Evolutionary conservation across 2,329 filamentous ascomycete species (phyloP).

Genomic region (Cladophialophora carrionii): DNA sequence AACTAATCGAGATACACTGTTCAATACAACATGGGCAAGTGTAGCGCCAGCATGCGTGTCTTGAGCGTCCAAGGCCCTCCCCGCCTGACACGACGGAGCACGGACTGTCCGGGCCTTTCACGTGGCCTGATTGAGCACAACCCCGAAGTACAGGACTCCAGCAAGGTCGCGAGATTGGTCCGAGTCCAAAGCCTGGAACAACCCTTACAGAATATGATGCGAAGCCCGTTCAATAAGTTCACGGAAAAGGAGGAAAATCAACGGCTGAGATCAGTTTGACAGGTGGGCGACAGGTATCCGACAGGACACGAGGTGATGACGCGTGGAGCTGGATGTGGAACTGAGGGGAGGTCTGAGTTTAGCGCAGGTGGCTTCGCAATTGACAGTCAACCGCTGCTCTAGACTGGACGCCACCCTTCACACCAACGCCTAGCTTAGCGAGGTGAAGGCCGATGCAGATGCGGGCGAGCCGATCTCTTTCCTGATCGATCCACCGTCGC

Average conservation of each 20-base stretch:
- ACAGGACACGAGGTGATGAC: slow-evolving; percentile 1
- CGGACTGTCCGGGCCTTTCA: neutral
- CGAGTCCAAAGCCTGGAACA: neutral
- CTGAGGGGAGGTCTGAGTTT: slow-evolving; percentile 2
- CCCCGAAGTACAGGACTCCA: neutral
- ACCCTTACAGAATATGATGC: neutral
- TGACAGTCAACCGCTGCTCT: neutral
- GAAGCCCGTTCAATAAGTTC: neutral
- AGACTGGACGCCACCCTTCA: neutral
- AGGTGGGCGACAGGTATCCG: neutral
- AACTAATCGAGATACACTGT: neutral
- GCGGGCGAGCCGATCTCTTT: slow-evolving; percentile 11
- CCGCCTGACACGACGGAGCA: neutral
- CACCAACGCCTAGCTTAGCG: slow-evolving; percentile 7
- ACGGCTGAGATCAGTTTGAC: neutral
- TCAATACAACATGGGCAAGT: neutral
- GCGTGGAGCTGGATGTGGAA: neutral
- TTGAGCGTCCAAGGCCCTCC: neutral
- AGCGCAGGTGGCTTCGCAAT: neutral
- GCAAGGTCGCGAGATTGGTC: neutral
- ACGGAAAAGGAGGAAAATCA: neutral
- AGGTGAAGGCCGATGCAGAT: slow-evolving; percentile 14
- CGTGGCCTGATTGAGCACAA: neutral
- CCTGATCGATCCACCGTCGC: neutral
- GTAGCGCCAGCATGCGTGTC: neutral